Base-by-base conservation (phyloP, 495 filamentous ascomycete species). In the Penicillium parvum region DNA sequence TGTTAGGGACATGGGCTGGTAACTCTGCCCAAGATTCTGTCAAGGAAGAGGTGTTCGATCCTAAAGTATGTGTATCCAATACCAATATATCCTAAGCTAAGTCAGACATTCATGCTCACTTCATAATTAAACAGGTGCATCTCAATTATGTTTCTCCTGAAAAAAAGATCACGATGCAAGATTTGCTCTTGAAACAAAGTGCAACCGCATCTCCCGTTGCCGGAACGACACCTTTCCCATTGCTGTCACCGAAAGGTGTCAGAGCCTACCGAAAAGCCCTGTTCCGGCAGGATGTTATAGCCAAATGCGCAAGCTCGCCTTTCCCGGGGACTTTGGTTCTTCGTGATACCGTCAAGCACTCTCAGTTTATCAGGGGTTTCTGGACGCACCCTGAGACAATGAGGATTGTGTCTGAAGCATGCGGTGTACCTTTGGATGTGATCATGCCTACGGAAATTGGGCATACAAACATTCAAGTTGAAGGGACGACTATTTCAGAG, bases 381-480 rank as follows among this genome's bases (percentile, higher is more conserved):
- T 67, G 63, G 57, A 57, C 48, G 3, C 44, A 61, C 17, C 61
- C 59, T 2, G 43, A 55, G n/a, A 60, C 57, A 5, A 52, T 60
- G 41, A 43, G 46, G 8, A 57, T 56, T 7, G 44, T 67, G 2
- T 57, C 51, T 16, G 51, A 60, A 2, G 51, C 50, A 15, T 45
- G 42, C 1, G 61, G 60, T 5, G 57, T 65, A 1, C 47, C 54
- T 16, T 32, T 67, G 22, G 53, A 50, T 16, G 32, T 57, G 4
- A 40, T 60, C 10, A 59, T 67, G 61, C 48, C 58, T 5, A 58
- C 52, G 1, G 63, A 67, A 22, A 57, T 67, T 8, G 61, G 57
- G 0, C 63, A 67, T 47, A 62, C 61, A 0, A 67, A 67, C 23
- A 55, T 65, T 14, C 64, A 68, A 19, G 39, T 54, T 15, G 43